Percentiles rank a stretch among this genome's conserved stretches.
Evolutionary conservation across 305 asterid genomes (phyloP).

Genomic region (Striga hermonthica): DNA sequence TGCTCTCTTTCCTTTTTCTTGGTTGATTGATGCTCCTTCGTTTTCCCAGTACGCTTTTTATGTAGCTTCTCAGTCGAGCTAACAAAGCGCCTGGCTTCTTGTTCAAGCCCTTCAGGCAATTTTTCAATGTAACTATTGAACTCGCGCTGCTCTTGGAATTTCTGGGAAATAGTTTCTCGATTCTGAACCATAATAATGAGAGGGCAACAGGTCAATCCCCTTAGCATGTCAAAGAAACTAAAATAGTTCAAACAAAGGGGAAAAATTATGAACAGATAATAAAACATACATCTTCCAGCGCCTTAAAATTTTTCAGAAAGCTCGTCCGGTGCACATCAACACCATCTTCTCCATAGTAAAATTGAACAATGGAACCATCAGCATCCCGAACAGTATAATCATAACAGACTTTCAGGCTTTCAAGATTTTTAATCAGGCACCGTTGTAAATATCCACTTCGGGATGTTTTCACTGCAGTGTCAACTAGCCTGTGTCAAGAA

Average conservation of each 20-base stretch:
- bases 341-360: conserved; percentile 95
- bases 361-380: conserved; percentile 93
- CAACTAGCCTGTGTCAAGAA: conserved; percentile 65
- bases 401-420: conserved; percentile 85
- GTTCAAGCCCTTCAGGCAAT: conserved; percentile 77
- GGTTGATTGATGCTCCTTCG: conserved; percentile 30
- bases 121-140: conserved; percentile 60
- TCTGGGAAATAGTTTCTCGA: conserved; percentile 62
- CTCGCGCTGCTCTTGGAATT: conserved; percentile 45
- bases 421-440: conserved; percentile 85
- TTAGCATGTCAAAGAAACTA: conserved; percentile 19
- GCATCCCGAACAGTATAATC: conserved; percentile 97
- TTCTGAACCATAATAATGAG: conserved; percentile 52
- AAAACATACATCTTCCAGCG: conserved; percentile 58
- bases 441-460: conserved; percentile 99
- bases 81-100: conserved; percentile 53
- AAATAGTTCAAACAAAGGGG: background rate
- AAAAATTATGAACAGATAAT: conserved; percentile 11
- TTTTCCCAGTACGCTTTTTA: conserved; percentile 35
- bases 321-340: conserved; percentile 89
- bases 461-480: conserved; percentile 98
- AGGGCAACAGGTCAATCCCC: conserved; percentile 15
- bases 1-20: conserved; percentile 37
- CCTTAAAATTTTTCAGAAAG: conserved; percentile 81
- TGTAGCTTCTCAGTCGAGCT: conserved; percentile 31